Evolutionary conservation across 768 basidiomycete species (phyloP), one percentile per base, ranked within the genome.

Genomic region (Russula sp.): DNA sequence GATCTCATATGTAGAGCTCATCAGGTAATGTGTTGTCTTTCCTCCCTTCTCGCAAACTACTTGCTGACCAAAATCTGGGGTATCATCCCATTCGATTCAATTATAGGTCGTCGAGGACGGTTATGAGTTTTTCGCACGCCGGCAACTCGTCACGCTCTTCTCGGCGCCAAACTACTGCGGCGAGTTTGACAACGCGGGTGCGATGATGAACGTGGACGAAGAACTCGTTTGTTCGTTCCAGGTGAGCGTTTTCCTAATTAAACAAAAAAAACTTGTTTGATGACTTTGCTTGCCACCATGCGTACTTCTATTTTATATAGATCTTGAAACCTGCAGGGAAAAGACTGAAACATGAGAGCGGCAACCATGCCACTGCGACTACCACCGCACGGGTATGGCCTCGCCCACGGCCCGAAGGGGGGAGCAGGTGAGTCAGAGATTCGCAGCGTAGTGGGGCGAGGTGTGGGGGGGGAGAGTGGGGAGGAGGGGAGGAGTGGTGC

Each of bases 121-220:
- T 42, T 98, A 98, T 74, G 96, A 98, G 73, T 98, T 98, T 76
- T 98, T 98, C 70, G 95, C 95, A 49, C 98, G 98, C 77, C 82
- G 96, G 67, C 94, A 96, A 77, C 76, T 98, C 67, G 96, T 98
- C 67, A 98, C 96, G 45, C 74, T 98, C 47, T 98, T 98, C 78
- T 96, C 93, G 25, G 96, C 96, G 55, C 96, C 96, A 61, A 92
- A 93, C 78, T 92, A 93, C 70, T 92, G 89, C 68, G 90, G 93
- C 66, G 90, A 98, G 78, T 99, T 99, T 70, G 96, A 99, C 75
- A 99, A 99, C 74, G 95, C 96, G 4, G 96, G 96, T 41, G 96
- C 96, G 38, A 99, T 99, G 96, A 99, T 98, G 96, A 94, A 90
- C 70, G 96, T 99, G 46, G 96, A 98, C 70, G 96, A 98, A 76